Conservation (phyloP, 768 basidiomycete species). For the Lactarius psammicola region DNA sequence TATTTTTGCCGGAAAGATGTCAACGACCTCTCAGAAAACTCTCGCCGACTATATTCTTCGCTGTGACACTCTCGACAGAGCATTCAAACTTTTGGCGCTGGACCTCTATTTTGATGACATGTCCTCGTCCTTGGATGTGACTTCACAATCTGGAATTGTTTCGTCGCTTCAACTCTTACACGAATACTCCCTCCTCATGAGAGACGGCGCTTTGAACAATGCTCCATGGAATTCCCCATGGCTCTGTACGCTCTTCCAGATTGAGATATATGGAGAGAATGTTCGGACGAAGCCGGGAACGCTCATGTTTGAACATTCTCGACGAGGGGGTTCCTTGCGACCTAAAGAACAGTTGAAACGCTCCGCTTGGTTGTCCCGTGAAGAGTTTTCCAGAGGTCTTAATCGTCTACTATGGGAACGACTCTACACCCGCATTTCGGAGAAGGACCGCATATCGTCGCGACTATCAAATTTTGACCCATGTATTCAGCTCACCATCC, state of each 20-base stretch:
- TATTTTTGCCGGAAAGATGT: not conserved
- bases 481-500: slow-evolving; percentile 36
- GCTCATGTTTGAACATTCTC: not conserved
- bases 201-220: slow-evolving; percentile 9
- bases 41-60: slow-evolving; percentile 11
- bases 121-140: slow-evolving; percentile 13
- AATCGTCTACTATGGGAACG: not conserved
- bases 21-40: not conserved
- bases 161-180: slow-evolving; percentile 16
- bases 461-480: slow-evolving; percentile 13
- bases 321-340: not conserved
- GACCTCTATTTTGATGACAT: slow-evolving; percentile 20
- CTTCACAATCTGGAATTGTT: slow-evolving; percentile 10
- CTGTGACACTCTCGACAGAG: not conserved
- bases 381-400: not conserved
- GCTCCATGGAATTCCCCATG: slow-evolving; percentile 16
- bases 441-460: not conserved
- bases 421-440: not conserved
- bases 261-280: slow-evolving; percentile 8
- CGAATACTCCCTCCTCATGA: slow-evolving; percentile 19
- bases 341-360: not conserved
- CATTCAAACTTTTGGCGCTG: slow-evolving; percentile 9
- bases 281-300: slow-evolving; percentile 6
- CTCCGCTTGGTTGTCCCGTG: not conserved
- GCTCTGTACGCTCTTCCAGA: slow-evolving; percentile 18